Evolutionary conservation across 441 rosid species (phyloP).

Genomic region (Aleurites moluccanus): DNA sequence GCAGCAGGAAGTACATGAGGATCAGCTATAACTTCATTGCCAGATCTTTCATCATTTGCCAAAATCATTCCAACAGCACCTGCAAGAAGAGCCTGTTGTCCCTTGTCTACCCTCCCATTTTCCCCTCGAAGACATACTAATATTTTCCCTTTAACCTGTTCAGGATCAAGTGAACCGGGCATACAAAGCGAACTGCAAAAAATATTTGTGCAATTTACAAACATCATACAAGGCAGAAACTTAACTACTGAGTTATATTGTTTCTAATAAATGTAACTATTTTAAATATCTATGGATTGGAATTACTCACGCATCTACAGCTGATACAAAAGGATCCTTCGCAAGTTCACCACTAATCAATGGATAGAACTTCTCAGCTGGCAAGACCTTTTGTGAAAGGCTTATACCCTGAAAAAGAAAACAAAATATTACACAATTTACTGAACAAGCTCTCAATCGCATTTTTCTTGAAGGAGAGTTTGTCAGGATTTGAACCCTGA

Average conservation of each 20-base stretch:
- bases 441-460: too few relatives aligned
- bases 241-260: background rate
- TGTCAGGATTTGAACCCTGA: too few relatives aligned
- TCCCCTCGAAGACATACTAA: conserved; percentile 50
- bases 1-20: conserved; percentile 58
- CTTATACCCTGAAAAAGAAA: conserved; percentile 13
- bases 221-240: background rate
- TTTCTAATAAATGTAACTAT: background rate
- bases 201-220: background rate
- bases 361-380: conserved; percentile 54
- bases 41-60: conserved; percentile 38
- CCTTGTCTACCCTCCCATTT: conserved; percentile 47
- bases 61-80: conserved; percentile 66
- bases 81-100: conserved; percentile 42
- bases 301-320: conserved; percentile 45
- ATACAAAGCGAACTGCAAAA: conserved; percentile 40
- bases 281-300: background rate
- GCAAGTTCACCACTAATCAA: conserved; percentile 58
- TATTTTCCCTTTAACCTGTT: conserved; percentile 53
- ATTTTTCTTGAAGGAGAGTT: too few relatives aligned
- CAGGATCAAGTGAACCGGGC: conserved; percentile 43
- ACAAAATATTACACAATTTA: background rate
- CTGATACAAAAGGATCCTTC: conserved; percentile 41
- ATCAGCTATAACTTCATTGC: conserved; percentile 50
- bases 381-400: conserved; percentile 38